A percentile compares a stretch with the other conserved stretches of the same genome.
Evolutionary conservation across 768 basidiomycete genomes (phyloP).

Genomic region (Hypsizygus marmoreus): DNA sequence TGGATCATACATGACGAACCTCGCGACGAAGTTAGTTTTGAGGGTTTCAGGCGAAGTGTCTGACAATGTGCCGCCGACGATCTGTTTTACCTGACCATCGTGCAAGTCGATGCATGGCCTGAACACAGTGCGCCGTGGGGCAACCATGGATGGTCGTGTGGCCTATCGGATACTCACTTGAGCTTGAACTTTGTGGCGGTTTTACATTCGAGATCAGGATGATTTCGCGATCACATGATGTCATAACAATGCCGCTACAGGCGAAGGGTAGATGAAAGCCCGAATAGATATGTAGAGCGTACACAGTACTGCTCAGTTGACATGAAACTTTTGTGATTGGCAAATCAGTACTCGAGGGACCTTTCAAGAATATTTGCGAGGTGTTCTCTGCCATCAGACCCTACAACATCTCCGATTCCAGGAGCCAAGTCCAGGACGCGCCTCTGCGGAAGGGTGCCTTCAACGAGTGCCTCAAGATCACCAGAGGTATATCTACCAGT

Average conservation of each 20-base stretch:
- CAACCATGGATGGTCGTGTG: no score
- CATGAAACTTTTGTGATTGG: neutral
- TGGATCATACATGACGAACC: conserved; percentile 44
- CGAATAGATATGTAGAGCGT: no score
- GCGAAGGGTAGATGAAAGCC: no score
- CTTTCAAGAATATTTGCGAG: conserved; percentile 78
- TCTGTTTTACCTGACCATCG: conserved; percentile 95
- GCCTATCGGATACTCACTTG: no score
- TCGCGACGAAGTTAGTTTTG: conserved; percentile 90
- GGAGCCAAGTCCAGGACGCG: conserved; percentile 93
- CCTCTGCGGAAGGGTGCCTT: conserved; percentile 90
- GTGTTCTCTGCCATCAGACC: conserved; percentile 82
- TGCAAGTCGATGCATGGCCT: conserved; percentile 97
- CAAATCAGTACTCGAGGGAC: conserved; percentile 70
- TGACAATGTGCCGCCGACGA: conserved; percentile 92
- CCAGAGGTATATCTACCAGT: conserved; percentile 57
- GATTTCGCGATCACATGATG: neutral
- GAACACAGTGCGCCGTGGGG: conserved; percentile 57
- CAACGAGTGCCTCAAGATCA: conserved; percentile 77
- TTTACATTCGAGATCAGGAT: neutral
- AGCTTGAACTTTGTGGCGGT: no score
- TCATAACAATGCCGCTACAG: neutral
- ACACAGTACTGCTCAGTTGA: no score
- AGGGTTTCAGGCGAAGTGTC: conserved; percentile 60
- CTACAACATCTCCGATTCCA: conserved; percentile 80